These are phyloP conservation scores for Tylopilus felleus DNA, from an alignment of 768 basidiomycete species.

Conservation along the genomic window DNA sequence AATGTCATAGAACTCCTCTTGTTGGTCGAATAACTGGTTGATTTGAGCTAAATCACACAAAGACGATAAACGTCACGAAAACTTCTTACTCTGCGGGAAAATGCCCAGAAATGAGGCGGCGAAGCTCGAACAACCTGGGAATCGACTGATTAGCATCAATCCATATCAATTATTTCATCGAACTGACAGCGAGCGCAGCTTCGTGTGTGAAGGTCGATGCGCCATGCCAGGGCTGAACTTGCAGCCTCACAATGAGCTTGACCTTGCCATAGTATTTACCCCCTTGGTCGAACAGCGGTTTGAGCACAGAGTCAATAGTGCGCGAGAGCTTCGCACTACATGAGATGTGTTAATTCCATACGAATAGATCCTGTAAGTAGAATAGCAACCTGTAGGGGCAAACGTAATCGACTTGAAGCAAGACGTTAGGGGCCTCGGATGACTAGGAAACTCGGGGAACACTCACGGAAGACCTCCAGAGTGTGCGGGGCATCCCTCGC, in stretches of 20 bases:
- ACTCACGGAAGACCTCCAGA: slow-evolving; percentile 73
- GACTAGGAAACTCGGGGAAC: neutral
- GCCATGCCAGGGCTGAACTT: slow-evolving; percentile 79
- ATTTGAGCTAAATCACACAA: neutral
- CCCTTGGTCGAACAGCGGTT: slow-evolving; percentile 52
- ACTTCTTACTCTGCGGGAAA: slow-evolving; percentile 56
- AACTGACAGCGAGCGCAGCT: slow-evolving; percentile 70
- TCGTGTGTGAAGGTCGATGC: slow-evolving; percentile 78
- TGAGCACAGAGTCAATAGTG: slow-evolving; percentile 57
- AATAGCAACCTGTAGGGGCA: slow-evolving; percentile 68
- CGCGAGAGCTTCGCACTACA: slow-evolving; percentile 58
- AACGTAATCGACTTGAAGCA: slow-evolving; percentile 71
- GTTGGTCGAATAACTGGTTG: slow-evolving; percentile 69
- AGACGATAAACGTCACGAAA: neutral
- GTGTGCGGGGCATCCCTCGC: slow-evolving; percentile 62
- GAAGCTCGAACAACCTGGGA: slow-evolving; percentile 63
- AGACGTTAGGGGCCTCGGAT: neutral
- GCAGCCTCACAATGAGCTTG: slow-evolving; percentile 66
- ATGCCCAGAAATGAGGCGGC: slow-evolving; percentile 79
- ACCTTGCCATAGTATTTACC: slow-evolving; percentile 71
- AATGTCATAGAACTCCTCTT: slow-evolving; percentile 78
- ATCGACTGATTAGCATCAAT: neutral
- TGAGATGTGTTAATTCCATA: neutral
- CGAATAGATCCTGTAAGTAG: neutral
- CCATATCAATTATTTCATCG: neutral